A percentile compares a stretch with the other conserved stretches of the same genome.
These are phyloP conservation scores for Ceratocystis smalleyi DNA, from an alignment of 2,329 filamentous ascomycete species.

Conservation along the genomic window DNA sequence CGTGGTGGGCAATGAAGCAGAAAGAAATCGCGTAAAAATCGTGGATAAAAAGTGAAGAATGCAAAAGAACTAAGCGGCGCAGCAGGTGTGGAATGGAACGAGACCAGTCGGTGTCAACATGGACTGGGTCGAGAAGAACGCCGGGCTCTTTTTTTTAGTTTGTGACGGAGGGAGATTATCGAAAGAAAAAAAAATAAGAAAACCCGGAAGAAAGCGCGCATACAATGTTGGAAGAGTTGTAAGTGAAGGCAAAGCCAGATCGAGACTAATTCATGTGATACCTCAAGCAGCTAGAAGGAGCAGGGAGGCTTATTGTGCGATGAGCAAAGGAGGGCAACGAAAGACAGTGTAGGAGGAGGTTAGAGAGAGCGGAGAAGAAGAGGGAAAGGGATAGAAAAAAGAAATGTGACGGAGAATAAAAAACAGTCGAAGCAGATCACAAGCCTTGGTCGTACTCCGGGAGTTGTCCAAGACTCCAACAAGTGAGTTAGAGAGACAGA, in stretches of 20 bases:
- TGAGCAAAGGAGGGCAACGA: background rate
- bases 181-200: constrained; percentile 4
- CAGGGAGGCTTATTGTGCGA: background rate
- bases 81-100: background rate
- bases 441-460: constrained; percentile 14
- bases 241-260: background rate
- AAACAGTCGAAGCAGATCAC: constrained; percentile 9
- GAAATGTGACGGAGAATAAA: constrained; percentile 4
- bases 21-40: background rate
- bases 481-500: constrained; percentile 7
- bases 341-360: background rate
- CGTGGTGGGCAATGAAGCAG: background rate
- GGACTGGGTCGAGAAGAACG: background rate
- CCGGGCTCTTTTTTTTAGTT: background rate
- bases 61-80: background rate
- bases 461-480: constrained; percentile 12
- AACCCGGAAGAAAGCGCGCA: background rate
- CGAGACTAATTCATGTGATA: background rate
- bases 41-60: constrained; percentile 2
- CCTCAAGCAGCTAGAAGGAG: background rate
- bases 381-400: background rate
- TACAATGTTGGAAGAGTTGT: background rate
- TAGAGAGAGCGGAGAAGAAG: background rate
- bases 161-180: background rate
- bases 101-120: background rate